Evolutionary conservation across 129 eudicot species (phyloP).

Genomic region (Flaveria linearis): DNA sequence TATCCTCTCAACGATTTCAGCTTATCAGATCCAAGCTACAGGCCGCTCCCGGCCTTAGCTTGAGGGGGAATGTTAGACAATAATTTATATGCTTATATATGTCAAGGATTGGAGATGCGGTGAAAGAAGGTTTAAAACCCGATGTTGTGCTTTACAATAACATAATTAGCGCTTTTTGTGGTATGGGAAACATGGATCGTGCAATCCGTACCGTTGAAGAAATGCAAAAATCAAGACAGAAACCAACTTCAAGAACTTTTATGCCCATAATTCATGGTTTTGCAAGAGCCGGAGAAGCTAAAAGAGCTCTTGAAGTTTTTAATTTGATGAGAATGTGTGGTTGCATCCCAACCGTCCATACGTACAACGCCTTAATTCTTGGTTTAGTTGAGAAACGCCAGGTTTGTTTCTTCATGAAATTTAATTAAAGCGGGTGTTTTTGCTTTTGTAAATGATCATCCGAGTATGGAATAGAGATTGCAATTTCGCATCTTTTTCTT

Average conservation of each 20-base stretch:
- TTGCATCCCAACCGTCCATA: slow-evolving; percentile 78
- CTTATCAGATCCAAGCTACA: too few species aligned
- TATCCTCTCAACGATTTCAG: too few species aligned
- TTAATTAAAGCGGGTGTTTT: not conserved
- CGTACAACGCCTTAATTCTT: slow-evolving; percentile 76
- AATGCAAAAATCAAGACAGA: slow-evolving; percentile 72
- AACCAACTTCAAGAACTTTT: slow-evolving; percentile 81
- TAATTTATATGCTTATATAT: too few species aligned
- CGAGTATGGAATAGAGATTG: not conserved
- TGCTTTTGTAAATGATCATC: not conserved
- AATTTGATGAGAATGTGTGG: slow-evolving; percentile 91
- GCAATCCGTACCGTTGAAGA: slow-evolving; percentile 74
- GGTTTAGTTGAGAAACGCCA: slow-evolving; percentile 90
- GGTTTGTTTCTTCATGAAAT: slow-evolving; percentile 38
- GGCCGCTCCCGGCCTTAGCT: too few species aligned
- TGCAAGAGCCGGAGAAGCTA: slow-evolving; percentile 79
- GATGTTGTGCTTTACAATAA: slow-evolving; percentile 92
- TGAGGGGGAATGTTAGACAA: too few species aligned
- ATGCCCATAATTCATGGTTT: slow-evolving; percentile 91
- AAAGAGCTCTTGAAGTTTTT: slow-evolving; percentile 72
- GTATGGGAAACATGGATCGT: slow-evolving; percentile 95
- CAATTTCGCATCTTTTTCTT: not conserved
- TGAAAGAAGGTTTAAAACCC: slow-evolving; percentile 77
- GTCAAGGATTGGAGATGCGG: slow-evolving; percentile 71
- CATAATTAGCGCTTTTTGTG: slow-evolving; percentile 84